Evolutionary conservation across 106 monocot genomes (phyloP).

Genomic region (Alisma plantagoaquatica): DNA sequence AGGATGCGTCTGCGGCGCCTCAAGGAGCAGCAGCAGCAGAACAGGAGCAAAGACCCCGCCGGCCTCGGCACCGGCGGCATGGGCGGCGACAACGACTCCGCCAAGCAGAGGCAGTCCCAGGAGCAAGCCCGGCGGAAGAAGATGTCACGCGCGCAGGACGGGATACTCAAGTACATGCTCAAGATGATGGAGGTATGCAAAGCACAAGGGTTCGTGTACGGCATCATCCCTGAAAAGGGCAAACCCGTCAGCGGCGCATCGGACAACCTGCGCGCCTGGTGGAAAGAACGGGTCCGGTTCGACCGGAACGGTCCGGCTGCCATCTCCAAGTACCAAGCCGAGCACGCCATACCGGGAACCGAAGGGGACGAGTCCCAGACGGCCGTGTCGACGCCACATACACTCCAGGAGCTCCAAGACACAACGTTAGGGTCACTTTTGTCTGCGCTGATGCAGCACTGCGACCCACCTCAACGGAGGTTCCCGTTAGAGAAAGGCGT

Average conservation of each 20-base stretch:
- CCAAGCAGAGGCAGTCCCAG: constrained; percentile 4
- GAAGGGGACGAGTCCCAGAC: background rate
- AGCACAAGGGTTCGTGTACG: constrained; percentile 19
- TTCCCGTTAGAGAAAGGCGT: constrained; percentile 21
- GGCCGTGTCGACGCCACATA: background rate
- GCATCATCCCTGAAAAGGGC: constrained; percentile 17
- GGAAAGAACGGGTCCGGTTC: constrained; percentile 32
- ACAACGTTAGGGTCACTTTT: constrained; percentile 16
- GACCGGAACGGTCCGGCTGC: constrained; percentile 38
- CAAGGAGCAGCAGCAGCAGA: constrained; percentile 6
- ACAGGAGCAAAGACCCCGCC: background rate
- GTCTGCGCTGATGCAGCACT: constrained; percentile 21
- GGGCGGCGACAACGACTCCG: background rate
- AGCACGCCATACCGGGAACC: constrained; percentile 10
- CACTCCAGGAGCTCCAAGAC: constrained; percentile 18
- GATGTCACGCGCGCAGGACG: constrained; percentile 15
- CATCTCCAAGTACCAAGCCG: constrained; percentile 22
- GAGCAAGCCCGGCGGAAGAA: constrained; percentile 17
- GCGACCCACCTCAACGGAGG: constrained; percentile 28
- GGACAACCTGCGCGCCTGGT: constrained; percentile 16
- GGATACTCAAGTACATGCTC: constrained; percentile 19
- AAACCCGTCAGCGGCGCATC: constrained; percentile 15
- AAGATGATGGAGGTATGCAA: constrained; percentile 12
- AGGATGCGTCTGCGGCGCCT: constrained; percentile 14
- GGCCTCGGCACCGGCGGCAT: too few species aligned